Base-by-base conservation (phyloP, 2,329 filamentous ascomycete genomes). In the Xylaria sp. region DNA sequence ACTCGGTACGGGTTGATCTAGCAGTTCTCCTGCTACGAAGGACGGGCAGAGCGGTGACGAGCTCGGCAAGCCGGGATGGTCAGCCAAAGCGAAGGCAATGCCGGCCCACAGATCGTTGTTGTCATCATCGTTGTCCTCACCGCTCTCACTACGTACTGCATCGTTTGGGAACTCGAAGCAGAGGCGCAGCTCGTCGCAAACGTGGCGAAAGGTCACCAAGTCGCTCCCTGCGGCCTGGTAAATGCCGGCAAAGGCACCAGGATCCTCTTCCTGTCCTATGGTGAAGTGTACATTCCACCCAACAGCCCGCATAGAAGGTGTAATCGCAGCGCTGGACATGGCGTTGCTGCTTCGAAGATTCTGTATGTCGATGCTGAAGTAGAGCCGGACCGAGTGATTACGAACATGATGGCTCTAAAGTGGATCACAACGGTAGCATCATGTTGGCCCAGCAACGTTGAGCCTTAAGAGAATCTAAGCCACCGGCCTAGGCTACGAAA, bases 151-250 rank as follows among this genome's bases (percentile, higher is more conserved):
- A 1, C 8, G n/a, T 47, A 12, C n/a, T 35, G 9, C 4, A 53
- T 58, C 21, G 5, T 35, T 25, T 32, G 18, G 60, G 2, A 67
- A 51, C 27, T 57, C 23, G 16, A 69, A 62, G 53, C 62, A 62
- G 21, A 69, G 62, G 16, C 58, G 62, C 37, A 69, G 25, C 58
- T 69, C 62, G 35, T 68, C 25, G 29, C 62, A 54, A 25, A 65
- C 47, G 18, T 69, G 2, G 58, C 58, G 32, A 48, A 69, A 69
- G 44, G 58, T 69, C 13, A 62, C 25, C 53, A 61, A 59, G 32
- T 51, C 21, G 18, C 27, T 62, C 3, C 42, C 44, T 42, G 8
- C 5, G 21, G 10, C 54, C 37, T 60, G 47, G 37, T 63, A 63
- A n/a, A 63, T 61, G 5, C 65, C 60, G 21, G 60, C 48, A 13